Percentiles rank a stretch among this genome's conserved stretches.
phyloP scores from a whole-genome alignment of 768 basidiomycete genomes.

The Boletus eberwhitei region DNA sequence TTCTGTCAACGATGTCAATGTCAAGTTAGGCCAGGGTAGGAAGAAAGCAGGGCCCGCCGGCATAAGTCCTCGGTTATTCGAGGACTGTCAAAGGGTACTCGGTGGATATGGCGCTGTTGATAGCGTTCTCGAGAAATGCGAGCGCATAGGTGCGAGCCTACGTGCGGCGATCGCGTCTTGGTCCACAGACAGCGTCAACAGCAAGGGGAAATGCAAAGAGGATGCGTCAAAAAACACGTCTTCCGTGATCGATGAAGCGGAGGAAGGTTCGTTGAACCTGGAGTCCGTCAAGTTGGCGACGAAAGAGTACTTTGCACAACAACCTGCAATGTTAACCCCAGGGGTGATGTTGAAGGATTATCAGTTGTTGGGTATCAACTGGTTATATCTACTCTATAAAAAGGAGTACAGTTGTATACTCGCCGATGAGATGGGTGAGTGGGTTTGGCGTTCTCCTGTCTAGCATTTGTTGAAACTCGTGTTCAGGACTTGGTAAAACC shows the following conservation, averaged over 20 bases:
- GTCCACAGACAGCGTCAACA: conserved; percentile 39
- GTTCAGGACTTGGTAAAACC: conserved; percentile 91
- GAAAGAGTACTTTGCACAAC: conserved; percentile 67
- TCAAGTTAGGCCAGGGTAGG: conserved; percentile 79
- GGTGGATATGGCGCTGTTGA: conserved; percentile 86
- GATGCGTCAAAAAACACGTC: conserved; percentile 22
- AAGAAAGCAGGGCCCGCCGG: conserved; percentile 81
- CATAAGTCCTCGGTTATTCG: conserved; percentile 86
- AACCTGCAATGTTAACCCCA: conserved; percentile 66
- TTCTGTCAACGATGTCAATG: conserved; percentile 70
- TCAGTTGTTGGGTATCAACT: conserved; percentile 95
- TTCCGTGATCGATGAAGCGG: conserved; percentile 35
- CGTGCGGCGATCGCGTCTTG: conserved; percentile 76
- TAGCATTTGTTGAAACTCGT: not conserved
- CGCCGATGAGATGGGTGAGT: conserved; percentile 97
- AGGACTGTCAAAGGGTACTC: conserved; percentile 84
- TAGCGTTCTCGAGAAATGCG: conserved; percentile 82
- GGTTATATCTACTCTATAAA: conserved; percentile 85
- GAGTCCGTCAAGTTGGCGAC: conserved; percentile 42
- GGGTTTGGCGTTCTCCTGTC: not conserved
- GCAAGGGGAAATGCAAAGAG: conserved; percentile 40
- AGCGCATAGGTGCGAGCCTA: conserved; percentile 76
- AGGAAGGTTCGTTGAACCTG: conserved; percentile 64
- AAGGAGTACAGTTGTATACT: conserved; percentile 88
- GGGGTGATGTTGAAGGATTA: conserved; percentile 89